Evolutionary conservation across 805 yeast genomes (phyloP).

Genomic region (Zygosaccharomyces kombuchaensis): DNA sequence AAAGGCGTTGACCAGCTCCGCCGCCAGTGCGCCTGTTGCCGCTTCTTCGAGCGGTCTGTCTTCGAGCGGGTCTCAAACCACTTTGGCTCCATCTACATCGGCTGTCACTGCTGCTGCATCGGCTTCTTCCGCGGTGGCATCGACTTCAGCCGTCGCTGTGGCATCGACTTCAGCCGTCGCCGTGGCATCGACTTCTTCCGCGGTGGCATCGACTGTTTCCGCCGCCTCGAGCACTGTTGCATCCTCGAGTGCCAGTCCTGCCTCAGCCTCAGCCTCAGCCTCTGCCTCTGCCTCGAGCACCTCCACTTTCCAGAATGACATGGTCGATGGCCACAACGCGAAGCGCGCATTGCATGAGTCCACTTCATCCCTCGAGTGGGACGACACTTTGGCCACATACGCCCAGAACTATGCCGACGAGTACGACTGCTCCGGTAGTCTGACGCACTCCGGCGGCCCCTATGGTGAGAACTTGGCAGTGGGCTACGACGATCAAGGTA

Average conservation of each 20-base stretch:
- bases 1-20: conserved; percentile 7
- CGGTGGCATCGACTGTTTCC: conserved; percentile 5
- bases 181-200: conserved; percentile 1
- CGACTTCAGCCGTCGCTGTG: conserved; percentile 9
- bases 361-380: conserved; percentile 47
- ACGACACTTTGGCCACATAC: conserved; percentile 44
- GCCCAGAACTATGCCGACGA: conserved; percentile 55
- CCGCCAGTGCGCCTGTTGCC: conserved; percentile 3
- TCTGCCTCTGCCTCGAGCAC: conserved; percentile 23
- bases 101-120: conserved; percentile 6
- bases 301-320: conserved; percentile 31
- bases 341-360: conserved; percentile 52
- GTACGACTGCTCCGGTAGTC: conserved; percentile 50
- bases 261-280: conserved; percentile 13
- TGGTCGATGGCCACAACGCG: conserved; percentile 59
- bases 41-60: conserved; percentile 8
- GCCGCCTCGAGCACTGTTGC: conserved; percentile 9
- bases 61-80: conserved; percentile 3
- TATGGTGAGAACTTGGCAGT: conserved; percentile 82
- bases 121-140: conserved; percentile 6
- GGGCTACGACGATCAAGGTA: conserved; percentile 52
- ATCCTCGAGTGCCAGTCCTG: conserved; percentile 10
- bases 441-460: conserved; percentile 65
- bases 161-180: conserved; percentile 5
- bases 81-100: conserved; percentile 3